A percentile compares a stretch with the other conserved stretches of the same genome.
Evolutionary conservation across 345 rosid genomes (phyloP).

Genomic region (Sisymbrium irio): DNA sequence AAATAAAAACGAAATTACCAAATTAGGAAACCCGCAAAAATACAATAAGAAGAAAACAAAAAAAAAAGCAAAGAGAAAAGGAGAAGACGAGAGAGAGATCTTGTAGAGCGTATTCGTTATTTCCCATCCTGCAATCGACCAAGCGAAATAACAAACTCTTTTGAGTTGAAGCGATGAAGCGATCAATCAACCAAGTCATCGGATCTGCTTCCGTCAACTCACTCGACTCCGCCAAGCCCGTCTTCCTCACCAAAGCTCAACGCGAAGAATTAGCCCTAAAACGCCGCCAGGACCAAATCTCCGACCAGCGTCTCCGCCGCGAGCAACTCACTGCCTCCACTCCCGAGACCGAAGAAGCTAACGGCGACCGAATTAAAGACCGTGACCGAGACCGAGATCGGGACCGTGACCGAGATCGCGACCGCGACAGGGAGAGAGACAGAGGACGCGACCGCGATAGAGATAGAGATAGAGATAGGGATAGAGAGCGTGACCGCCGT

Average conservation of each 20-base stretch:
- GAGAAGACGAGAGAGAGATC: neutral
- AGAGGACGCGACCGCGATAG: slow-evolving; percentile 41
- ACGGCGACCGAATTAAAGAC: slow-evolving; percentile 19
- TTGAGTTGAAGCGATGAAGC: slow-evolving; percentile 33
- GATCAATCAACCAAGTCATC: slow-evolving; percentile 32
- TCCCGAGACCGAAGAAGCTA: slow-evolving; percentile 19
- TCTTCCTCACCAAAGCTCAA: slow-evolving; percentile 60
- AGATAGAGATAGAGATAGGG: slow-evolving; percentile 39
- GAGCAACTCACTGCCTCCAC: slow-evolving; percentile 29
- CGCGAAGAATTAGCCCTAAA: slow-evolving; percentile 73
- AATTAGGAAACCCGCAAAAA: neutral
- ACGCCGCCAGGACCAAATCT: slow-evolving; percentile 71
- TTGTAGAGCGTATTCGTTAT: slow-evolving; percentile 29
- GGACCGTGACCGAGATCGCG: slow-evolving; percentile 37
- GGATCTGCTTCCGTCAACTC: slow-evolving; percentile 33
- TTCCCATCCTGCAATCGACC: slow-evolving; percentile 62
- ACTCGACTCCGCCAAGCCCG: slow-evolving; percentile 41
- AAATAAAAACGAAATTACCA: neutral
- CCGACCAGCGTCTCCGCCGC: slow-evolving; percentile 44
- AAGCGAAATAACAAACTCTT: slow-evolving; percentile 34
- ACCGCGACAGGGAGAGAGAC: slow-evolving; percentile 37
- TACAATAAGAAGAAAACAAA: neutral
- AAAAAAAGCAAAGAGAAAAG: neutral
- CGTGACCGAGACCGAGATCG: slow-evolving; percentile 37
- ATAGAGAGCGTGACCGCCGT: slow-evolving; percentile 45